These are phyloP conservation scores for Oidium heveae DNA, from an alignment of 2,329 filamentous ascomycete genomes.

Conservation along the genomic window DNA sequence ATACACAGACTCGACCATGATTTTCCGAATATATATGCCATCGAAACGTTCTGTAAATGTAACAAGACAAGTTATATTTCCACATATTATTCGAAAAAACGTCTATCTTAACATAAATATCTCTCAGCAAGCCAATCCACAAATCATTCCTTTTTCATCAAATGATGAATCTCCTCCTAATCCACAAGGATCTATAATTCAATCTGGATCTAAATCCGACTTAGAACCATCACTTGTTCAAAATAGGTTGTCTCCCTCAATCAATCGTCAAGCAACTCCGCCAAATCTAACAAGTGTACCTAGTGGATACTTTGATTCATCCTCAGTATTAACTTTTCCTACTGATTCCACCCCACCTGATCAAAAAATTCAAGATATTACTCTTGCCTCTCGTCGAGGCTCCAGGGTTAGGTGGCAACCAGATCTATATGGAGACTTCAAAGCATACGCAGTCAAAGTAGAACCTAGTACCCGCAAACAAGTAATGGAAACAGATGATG, in stretches of 20 bases:
- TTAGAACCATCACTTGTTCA: background rate
- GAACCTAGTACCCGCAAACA: background rate
- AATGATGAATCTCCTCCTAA: background rate
- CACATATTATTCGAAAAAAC: background rate
- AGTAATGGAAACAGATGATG: background rate
- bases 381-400: background rate
- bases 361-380: background rate
- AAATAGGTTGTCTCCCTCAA: background rate
- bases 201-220: too few species aligned
- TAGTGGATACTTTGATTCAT: background rate
- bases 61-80: background rate
- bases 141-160: background rate
- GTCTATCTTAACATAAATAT: background rate
- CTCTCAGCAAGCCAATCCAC: background rate
- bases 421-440: background rate
- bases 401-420: background rate
- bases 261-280: background rate
- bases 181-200: background rate
- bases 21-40: slow-evolving; percentile 1
- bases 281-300: background rate
- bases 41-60: background rate
- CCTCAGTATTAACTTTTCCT: background rate
- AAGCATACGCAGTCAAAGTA: background rate
- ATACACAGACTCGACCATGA: background rate
- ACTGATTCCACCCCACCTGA: background rate